These are phyloP conservation scores for Pistacia vera DNA, from an alignment of 345 rosid genomes.

Conservation along the genomic window DNA sequence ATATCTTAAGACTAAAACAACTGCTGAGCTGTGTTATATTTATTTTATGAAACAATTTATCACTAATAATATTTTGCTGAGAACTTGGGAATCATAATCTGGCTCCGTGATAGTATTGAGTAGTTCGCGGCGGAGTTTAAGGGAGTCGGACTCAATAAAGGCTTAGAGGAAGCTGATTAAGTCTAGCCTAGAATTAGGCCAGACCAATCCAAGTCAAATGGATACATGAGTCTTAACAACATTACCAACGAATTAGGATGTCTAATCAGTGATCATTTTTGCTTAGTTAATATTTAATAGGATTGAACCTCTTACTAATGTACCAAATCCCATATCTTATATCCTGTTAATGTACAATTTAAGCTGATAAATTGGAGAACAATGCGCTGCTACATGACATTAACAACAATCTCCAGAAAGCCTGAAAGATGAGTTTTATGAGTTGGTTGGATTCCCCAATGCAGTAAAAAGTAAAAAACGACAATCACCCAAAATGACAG, in stretches of 20 bases:
- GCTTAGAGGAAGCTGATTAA: not conserved
- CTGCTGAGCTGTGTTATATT: not conserved
- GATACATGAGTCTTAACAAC: no score
- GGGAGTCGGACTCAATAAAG: not conserved
- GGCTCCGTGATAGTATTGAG: not conserved
- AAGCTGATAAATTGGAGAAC: not conserved
- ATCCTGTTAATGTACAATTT: not conserved
- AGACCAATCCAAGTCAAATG: no score
- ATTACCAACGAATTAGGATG: no score
- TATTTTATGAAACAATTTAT: no score
- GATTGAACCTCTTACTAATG: not conserved
- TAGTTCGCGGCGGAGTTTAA: not conserved
- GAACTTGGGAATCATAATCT: no score
- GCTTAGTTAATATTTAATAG: no score
- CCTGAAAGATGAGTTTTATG: not conserved
- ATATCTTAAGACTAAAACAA: not conserved
- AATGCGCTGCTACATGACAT: no score
- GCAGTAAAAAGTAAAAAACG: not conserved
- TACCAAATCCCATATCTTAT: not conserved
- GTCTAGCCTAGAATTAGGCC: not conserved
- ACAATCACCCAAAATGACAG: not conserved
- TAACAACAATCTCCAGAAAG: not conserved
- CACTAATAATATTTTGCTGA: no score
- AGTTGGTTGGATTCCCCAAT: not conserved
- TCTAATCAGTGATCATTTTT: no score